Conservation (phyloP, 2,329 filamentous ascomycete genomes). For the Nothophoma quercina region DNA sequence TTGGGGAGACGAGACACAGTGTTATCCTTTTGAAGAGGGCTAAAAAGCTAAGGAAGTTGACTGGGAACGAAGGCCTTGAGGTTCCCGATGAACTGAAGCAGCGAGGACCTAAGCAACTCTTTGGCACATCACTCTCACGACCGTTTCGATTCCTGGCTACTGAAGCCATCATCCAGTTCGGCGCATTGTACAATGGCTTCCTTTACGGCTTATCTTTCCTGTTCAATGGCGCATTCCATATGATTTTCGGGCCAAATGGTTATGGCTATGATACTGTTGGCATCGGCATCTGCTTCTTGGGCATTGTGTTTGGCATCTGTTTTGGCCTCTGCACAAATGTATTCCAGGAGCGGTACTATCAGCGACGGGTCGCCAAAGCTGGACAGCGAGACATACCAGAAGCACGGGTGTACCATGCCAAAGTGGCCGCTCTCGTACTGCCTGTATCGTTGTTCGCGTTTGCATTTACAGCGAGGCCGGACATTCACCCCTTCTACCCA, state of each 20-base stretch:
- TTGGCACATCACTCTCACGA: conserved; percentile 54
- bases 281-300: conserved; percentile 53
- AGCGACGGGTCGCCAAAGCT: conserved; percentile 41
- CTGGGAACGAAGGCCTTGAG: conserved; percentile 36
- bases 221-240: conserved; percentile 59
- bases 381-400: conserved; percentile 51
- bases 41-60: conserved; percentile 35
- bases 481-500: conserved; percentile 52
- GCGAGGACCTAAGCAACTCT: conserved; percentile 49
- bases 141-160: conserved; percentile 57
- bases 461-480: conserved; percentile 43
- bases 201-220: conserved; percentile 59
- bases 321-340: conserved; percentile 55
- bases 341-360: conserved; percentile 56
- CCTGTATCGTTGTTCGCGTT: conserved; percentile 47
- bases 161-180: conserved; percentile 58
- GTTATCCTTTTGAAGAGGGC: conserved; percentile 52
- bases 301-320: conserved; percentile 52
- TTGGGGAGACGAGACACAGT: conserved; percentile 56
- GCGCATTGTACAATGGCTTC: conserved; percentile 59
- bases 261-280: conserved; percentile 52
- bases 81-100: conserved; percentile 52
- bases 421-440: conserved; percentile 50
- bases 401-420: conserved; percentile 52
- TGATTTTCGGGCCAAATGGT: conserved; percentile 57